Evolutionary conservation across 2,329 filamentous ascomycete species (phyloP).

Genomic region (Coniochaeta pulveracea): DNA sequence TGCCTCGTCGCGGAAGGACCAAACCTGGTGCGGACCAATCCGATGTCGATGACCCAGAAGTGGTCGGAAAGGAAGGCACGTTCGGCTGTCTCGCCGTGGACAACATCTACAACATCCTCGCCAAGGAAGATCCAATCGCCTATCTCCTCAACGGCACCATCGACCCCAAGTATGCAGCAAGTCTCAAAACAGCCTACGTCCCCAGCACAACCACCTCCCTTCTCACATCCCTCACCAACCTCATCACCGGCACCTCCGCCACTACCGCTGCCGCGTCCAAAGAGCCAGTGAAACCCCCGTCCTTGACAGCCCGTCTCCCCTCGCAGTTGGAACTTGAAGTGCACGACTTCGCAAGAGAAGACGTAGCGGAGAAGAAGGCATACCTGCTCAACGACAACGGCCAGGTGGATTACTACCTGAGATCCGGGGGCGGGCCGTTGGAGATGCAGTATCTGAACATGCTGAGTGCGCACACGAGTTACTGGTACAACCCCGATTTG

Average conservation of each 20-base stretch:
- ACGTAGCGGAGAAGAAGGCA: constrained; percentile 82
- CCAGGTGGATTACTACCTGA: constrained; percentile 84
- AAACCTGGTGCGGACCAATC: constrained; percentile 64
- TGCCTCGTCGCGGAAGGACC: constrained; percentile 63
- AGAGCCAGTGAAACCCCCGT: constrained; percentile 22
- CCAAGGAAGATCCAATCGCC: constrained; percentile 63
- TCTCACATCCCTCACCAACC: constrained; percentile 51
- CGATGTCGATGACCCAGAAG: constrained; percentile 40
- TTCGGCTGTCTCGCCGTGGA: constrained; percentile 91
- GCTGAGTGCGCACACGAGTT: constrained; percentile 88
- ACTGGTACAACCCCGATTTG: constrained; percentile 83
- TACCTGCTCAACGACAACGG: constrained; percentile 89
- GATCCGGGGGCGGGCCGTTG: constrained; percentile 72
- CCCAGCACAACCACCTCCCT: constrained; percentile 60
- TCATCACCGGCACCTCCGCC: constrained; percentile 50
- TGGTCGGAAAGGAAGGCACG: constrained; percentile 67
- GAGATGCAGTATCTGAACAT: constrained; percentile 97
- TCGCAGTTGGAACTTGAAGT: constrained; percentile 83
- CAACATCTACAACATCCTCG: constrained; percentile 90
- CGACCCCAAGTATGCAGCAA: constrained; percentile 66
- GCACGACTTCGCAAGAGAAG: constrained; percentile 87
- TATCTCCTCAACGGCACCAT: constrained; percentile 88
- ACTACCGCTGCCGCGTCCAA: constrained; percentile 16
- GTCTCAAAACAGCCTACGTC: constrained; percentile 67
- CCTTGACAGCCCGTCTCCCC: constrained; percentile 38